Conservation (phyloP, 73 alveolate genomes). For the Stentor roeselii region DNA sequence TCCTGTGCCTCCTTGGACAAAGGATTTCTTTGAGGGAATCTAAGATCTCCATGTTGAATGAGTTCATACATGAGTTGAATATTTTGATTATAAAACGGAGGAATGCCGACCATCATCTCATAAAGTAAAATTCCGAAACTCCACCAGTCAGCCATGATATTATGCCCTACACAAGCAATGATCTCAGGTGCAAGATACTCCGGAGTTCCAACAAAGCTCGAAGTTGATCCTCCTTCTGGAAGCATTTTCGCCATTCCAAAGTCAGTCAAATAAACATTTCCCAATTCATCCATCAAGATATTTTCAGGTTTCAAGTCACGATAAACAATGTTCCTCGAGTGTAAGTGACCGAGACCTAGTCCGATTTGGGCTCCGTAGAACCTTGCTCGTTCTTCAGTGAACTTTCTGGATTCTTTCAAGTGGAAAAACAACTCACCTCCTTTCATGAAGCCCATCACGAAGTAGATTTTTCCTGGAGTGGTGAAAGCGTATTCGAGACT, state of each 20-base stretch:
- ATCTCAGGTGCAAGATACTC: conserved; percentile 78
- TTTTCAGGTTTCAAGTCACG: conserved; percentile 79
- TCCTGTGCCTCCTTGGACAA: conserved; percentile 34
- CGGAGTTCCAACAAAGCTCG: conserved; percentile 41
- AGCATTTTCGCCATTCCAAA: conserved; percentile 74
- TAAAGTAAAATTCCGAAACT: conserved; percentile 68
- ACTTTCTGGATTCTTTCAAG: conserved; percentile 23
- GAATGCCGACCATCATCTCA: conserved; percentile 70
- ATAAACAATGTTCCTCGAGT: conserved; percentile 56
- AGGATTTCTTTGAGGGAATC: too few species aligned
- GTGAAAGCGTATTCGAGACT: neutral
- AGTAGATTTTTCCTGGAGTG: neutral
- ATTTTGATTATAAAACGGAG: conserved; percentile 64
- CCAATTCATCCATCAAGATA: conserved; percentile 60
- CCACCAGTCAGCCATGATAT: conserved; percentile 80
- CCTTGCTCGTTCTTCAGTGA: conserved; percentile 58
- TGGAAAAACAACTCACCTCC: conserved; percentile 12
- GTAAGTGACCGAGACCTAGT: conserved; percentile 67
- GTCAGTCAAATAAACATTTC: conserved; percentile 68
- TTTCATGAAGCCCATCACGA: neutral
- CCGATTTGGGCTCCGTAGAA: conserved; percentile 51
- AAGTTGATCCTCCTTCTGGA: conserved; percentile 38
- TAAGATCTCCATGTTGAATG: conserved; percentile 50
- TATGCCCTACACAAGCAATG: conserved; percentile 70
- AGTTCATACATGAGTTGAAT: conserved; percentile 53